Base-by-base conservation (phyloP, 2,329 filamentous ascomycete species). In the Capronia epimyces region DNA sequence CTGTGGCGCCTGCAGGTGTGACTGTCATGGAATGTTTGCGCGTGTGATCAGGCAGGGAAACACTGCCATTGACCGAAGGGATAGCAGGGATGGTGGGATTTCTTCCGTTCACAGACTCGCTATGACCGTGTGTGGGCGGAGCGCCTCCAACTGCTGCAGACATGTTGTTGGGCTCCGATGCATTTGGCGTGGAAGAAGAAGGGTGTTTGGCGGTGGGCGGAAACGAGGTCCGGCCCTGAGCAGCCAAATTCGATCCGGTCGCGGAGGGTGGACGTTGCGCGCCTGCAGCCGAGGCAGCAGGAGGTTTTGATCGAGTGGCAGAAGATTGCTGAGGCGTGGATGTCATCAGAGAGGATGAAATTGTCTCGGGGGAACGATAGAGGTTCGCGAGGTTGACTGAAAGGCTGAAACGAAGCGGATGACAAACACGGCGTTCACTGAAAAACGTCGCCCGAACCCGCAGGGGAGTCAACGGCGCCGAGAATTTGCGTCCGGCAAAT, bases 1-100 rank as follows among this genome's bases (percentile, higher is more conserved):
- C 83, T 61, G 79, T 86, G 49, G 87, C 81, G 61, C 86, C 87
- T 66, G 87, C 86, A 62, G 89, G 84, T 69, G 82, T 89, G 75
- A 96, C 95, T 64, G 90, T 95, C 64, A 95, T 86, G 15, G 91
- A 95, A 59, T 83, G 83, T 73, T 95, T 95, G 67, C 89, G 82
- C 66, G 77, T 79, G 74, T 97, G 90, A 62, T 89, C 84, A 62
- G 76, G 75, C 48, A 77, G 70, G 43, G 69, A 64, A 41, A 67
- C 64, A 34, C 68, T 66, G 64, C 87, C 87, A 80, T 94, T 93
- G 56, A 78, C 70, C 51, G 70, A 67, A 60, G 84, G 83, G 62
- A 86, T 76, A 66, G 83, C 82, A 49, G 60, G 56, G 59, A 58
- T 56, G 83, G 83, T 70, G 78, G 78, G 69, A 42, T 58, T 62